Base-by-base conservation (phyloP, 371 early-diverging fungal genomes). In the Mucor irregularis region DNA sequence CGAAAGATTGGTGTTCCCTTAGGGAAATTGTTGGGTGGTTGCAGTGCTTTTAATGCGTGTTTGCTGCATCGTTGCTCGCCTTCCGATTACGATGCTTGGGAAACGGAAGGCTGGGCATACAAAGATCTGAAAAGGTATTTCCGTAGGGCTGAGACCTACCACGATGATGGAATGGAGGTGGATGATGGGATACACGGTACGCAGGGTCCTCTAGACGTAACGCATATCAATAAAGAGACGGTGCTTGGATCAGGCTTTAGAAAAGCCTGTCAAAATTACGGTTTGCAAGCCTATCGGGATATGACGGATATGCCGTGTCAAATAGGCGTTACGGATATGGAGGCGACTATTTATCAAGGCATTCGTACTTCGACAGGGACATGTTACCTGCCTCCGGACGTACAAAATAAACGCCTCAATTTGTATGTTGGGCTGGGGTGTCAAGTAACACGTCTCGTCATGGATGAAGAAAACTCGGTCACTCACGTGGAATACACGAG, bases 21-120 rank as follows among this genome's bases (percentile, higher is more conserved):
- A 8, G 72, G 71, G 5, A 71, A 68, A 50, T n/a, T 67, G n/a
- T 56, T 75, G 0, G 76, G 76, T 13, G 76, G 76, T 0, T 64
- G 65, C 29, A 66, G 69, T 25, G 56, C 65, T 13, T 64, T 69
- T 16, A 78, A 78, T 48, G 76, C 74, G 8, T 65, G 71, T 51
- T 22, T 72, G 19, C 65, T 50, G 26, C 70, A 71, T 22, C 63
- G 74, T 8, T 70, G 79, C 26, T 57, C 69, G 3, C 67, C 67
- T 21, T 62, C 58, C 2, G 67, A 67, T 28, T 67, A 51, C 21
- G 62, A 67, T 40, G 54, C 49, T 4, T 67, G 67, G 67, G 35
- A 48, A 11, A 22, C 43, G 10, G 28, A 43, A 13, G 67, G 56
- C 16, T 67, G 67, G 67, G 9, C 42, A 0, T 67, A 62, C 6